Conservation (phyloP, 1,284 basidiomycete species). For the Pseudozyma flocculosa region DNA sequence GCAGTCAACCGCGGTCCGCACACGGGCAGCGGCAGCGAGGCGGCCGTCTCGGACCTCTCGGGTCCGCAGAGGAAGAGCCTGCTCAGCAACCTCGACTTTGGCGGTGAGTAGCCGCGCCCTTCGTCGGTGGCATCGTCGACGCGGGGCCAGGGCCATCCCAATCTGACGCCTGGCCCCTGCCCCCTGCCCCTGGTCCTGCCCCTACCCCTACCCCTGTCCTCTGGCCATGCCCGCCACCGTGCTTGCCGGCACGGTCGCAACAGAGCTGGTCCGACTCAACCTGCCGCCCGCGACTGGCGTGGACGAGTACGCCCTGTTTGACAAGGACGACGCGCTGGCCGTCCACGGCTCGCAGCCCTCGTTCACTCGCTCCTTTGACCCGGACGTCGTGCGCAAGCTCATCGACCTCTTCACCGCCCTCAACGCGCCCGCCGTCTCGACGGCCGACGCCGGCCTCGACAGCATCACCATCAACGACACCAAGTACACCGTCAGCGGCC, state of each 20-base stretch:
- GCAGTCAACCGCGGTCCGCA: slow-evolving; percentile 22
- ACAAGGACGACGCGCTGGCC: slow-evolving; percentile 14
- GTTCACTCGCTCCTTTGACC: slow-evolving; percentile 20
- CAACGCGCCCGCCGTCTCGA: slow-evolving; percentile 14
- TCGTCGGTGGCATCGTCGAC: too few species aligned
- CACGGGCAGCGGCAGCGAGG: slow-evolving; percentile 26
- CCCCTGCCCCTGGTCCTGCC: too few species aligned
- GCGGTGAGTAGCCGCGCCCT: too few species aligned
- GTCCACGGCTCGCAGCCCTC: slow-evolving; percentile 15
- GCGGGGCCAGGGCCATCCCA: too few species aligned
- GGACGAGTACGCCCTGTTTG: slow-evolving; percentile 27
- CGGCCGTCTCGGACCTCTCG: slow-evolving; percentile 9
- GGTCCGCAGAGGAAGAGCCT: slow-evolving; percentile 16
- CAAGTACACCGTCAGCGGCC: slow-evolving; percentile 17
- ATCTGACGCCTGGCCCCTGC: too few species aligned
- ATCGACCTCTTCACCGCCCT: slow-evolving; percentile 24
- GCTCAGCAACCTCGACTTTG: slow-evolving; percentile 19
- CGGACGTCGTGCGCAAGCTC: slow-evolving; percentile 7
- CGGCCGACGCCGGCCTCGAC: slow-evolving; percentile 7
- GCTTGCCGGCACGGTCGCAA: too few species aligned
- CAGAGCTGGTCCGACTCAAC: slow-evolving; percentile 17
- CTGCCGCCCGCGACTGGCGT: slow-evolving; percentile 23
- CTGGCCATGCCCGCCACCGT: too few species aligned
- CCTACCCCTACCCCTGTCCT: too few species aligned
- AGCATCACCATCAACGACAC: too few species aligned